These are phyloP conservation scores for Entomortierella chlamydospora DNA, from an alignment of 192 early-diverging fungal species.

Conservation along the genomic window DNA sequence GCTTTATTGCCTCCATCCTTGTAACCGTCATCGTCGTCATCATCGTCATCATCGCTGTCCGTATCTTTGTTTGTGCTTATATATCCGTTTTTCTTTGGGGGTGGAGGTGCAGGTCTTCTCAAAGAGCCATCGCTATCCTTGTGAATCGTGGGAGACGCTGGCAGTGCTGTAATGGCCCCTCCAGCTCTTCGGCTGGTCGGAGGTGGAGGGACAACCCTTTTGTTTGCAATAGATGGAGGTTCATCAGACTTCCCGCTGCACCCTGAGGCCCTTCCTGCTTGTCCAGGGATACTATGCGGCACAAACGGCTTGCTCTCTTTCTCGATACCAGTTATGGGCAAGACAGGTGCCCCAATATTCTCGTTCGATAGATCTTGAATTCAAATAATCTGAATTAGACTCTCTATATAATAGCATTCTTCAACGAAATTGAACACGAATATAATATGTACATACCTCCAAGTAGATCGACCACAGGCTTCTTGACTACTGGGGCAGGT, in stretches of 20 bases:
- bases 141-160: conserved; percentile 23
- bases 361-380: neutral
- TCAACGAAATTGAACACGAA: neutral
- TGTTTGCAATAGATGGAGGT: neutral
- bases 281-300: neutral
- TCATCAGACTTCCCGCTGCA: neutral
- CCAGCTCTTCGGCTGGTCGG: conserved; percentile 21
- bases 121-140: conserved; percentile 16
- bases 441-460: conserved; percentile 24
- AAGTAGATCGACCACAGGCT: conserved; percentile 31
- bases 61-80: neutral
- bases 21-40: neutral
- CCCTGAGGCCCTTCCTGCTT: neutral
- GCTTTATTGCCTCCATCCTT: neutral
- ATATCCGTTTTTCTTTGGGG: conserved; percentile 8
- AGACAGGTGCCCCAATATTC: neutral
- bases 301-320: neutral
- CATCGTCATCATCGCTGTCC: conserved; percentile 17
- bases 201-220: conserved; percentile 28
- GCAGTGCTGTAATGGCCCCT: conserved; percentile 10
- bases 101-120: conserved; percentile 38
- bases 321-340: neutral
- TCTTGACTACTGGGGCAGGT: neutral
- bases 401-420: too few relatives aligned
- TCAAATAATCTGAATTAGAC: too few relatives aligned